phyloP scores from a whole-genome alignment of 768 basidiomycete species.

The Leccinellum albellum region DNA sequence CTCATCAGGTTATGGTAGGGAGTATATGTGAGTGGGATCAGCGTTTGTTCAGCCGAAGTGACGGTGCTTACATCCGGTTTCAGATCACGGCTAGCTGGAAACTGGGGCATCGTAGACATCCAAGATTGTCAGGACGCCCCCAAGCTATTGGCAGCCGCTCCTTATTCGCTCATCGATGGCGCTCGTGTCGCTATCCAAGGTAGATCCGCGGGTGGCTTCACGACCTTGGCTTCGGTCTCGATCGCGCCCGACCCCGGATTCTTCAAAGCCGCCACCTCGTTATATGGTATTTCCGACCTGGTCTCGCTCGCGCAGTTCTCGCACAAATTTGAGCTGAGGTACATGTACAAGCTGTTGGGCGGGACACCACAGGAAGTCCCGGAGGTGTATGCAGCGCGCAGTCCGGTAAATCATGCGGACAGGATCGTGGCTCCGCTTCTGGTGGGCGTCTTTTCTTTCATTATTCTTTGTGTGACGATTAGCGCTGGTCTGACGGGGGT shows the following conservation, averaged over 20 bases:
- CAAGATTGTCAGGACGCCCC: conserved; percentile 60
- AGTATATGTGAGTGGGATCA: conserved; percentile 48
- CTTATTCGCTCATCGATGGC: conserved; percentile 56
- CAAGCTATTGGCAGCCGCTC: conserved; percentile 41
- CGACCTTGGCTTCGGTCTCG: conserved; percentile 49
- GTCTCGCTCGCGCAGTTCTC: conserved; percentile 53
- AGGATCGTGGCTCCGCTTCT: conserved; percentile 61
- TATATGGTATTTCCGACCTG: conserved; percentile 71
- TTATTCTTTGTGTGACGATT: background rate
- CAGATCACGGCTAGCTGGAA: conserved; percentile 48
- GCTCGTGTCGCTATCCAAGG: conserved; percentile 68
- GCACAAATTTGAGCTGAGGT: conserved; percentile 68
- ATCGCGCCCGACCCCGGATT: conserved; percentile 37
- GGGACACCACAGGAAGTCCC: conserved; percentile 51
- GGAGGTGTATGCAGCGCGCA: conserved; percentile 54
- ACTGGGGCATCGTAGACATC: conserved; percentile 76
- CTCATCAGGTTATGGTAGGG: conserved; percentile 67
- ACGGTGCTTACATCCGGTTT: conserved; percentile 5
- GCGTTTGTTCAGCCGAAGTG: background rate
- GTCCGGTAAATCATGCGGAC: conserved; percentile 59
- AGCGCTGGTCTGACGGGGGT: background rate
- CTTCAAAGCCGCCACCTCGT: conserved; percentile 59
- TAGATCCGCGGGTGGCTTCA: conserved; percentile 71
- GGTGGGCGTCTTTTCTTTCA: conserved; percentile 35
- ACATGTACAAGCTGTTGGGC: conserved; percentile 62